phyloP scores from a whole-genome alignment of 768 basidiomycete species.

The Naganishia randhawae region DNA sequence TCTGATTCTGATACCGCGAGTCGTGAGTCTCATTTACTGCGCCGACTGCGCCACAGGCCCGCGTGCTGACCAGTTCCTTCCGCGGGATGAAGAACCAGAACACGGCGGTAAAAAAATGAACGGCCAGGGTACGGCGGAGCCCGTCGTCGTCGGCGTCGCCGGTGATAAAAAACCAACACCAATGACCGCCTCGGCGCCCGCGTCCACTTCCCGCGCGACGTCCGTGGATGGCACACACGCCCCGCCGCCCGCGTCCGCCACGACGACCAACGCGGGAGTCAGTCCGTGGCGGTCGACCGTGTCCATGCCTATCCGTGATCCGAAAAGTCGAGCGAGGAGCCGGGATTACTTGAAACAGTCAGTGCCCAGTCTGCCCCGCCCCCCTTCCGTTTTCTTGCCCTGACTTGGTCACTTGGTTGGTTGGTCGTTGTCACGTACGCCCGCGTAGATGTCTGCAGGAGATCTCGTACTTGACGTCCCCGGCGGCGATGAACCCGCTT shows the following conservation, averaged over 20 bases:
- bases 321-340: constrained; percentile 90
- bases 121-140: neutral
- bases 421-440: constrained; percentile 20
- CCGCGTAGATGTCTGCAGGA: constrained; percentile 84
- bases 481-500: constrained; percentile 94
- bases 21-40: neutral
- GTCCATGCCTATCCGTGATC: constrained; percentile 80
- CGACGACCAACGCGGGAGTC: constrained; percentile 32
- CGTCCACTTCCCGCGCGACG: neutral
- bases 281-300: constrained; percentile 55
- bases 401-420: too few relatives aligned
- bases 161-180: constrained; percentile 12
- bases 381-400: too few relatives aligned
- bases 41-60: neutral
- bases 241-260: constrained; percentile 47
- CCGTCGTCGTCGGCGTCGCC: too few relatives aligned
- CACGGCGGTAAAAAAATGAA: neutral
- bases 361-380: too few relatives aligned
- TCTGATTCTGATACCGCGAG: neutral
- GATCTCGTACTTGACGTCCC: constrained; percentile 93
- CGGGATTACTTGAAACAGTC: constrained; percentile 96
- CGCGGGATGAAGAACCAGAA: neutral
- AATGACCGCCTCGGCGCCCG: neutral
- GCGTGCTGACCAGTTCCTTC: neutral
- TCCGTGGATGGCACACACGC: constrained; percentile 6